These are phyloP conservation scores for Calonectria naviculata DNA, from an alignment of 2,329 filamentous ascomycete genomes.

Conservation along the genomic window DNA sequence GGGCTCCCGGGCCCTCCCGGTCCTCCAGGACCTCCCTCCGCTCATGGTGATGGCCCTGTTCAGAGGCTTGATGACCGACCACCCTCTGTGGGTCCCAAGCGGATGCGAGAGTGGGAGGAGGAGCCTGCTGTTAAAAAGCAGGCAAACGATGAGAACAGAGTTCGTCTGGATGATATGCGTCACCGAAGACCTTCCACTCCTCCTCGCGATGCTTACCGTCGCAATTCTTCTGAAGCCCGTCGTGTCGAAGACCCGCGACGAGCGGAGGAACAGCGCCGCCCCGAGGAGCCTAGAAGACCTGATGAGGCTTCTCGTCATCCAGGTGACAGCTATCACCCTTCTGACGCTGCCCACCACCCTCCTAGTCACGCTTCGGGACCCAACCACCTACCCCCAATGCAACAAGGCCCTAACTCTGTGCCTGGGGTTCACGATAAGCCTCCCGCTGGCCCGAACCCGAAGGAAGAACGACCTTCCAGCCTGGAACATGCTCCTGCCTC, in stretches of 20 bases:
- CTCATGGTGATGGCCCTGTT: conserved; percentile 73
- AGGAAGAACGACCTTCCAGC: conserved; percentile 68
- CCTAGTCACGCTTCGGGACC: conserved; percentile 65
- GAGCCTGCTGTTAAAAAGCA: conserved; percentile 85
- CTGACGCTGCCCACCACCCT: conserved; percentile 87
- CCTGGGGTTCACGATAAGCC: conserved; percentile 63
- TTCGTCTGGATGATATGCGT: conserved; percentile 85
- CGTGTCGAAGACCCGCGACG: conserved; percentile 74
- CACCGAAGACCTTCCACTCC: conserved; percentile 84
- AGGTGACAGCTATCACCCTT: conserved; percentile 88
- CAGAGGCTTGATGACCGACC: conserved; percentile 77
- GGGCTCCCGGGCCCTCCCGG: conserved; percentile 42
- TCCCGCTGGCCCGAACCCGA: conserved; percentile 49
- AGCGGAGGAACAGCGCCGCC: conserved; percentile 70
- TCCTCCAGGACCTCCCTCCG: conserved; percentile 55
- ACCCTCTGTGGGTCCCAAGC: conserved; percentile 82
- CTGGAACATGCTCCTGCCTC: conserved; percentile 51
- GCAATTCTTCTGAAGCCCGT: conserved; percentile 79
- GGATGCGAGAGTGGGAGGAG: conserved; percentile 92
- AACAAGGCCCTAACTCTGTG: conserved; percentile 67
- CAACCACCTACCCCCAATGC: conserved; percentile 71
- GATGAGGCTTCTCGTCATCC: conserved; percentile 77
- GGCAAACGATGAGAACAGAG: conserved; percentile 87
- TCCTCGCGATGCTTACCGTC: conserved; percentile 75
- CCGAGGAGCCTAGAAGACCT: conserved; percentile 65